Evolutionary conservation across 2,329 filamentous ascomycete species (phyloP).

Genomic region (Ophiobolus disseminans): DNA sequence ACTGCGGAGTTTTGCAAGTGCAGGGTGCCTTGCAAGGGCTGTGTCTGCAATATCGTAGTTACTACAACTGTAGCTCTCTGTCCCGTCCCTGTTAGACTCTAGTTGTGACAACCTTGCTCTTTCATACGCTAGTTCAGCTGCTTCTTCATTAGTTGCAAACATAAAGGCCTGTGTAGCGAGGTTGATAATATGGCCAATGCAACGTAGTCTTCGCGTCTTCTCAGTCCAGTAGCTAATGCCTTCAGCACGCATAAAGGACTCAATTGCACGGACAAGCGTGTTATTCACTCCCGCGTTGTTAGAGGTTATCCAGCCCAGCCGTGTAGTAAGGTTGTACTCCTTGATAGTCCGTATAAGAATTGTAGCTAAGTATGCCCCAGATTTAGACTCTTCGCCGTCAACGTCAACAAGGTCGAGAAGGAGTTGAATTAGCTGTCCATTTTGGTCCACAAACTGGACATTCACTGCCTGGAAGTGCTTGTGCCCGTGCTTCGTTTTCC

Average conservation of each 20-base stretch:
- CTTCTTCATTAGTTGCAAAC: neutral
- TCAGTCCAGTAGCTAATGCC: neutral
- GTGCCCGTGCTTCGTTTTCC: neutral
- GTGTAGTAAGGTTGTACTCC: neutral
- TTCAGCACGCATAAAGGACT: neutral
- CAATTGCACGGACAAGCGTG: neutral
- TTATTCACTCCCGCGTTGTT: neutral
- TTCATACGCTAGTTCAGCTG: neutral
- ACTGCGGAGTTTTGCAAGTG: neutral
- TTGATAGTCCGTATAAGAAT: neutral
- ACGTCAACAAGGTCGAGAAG: neutral
- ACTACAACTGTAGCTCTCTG: neutral
- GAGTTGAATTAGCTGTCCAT: neutral
- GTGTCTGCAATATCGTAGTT: neutral
- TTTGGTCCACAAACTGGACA: neutral
- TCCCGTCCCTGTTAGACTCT: neutral
- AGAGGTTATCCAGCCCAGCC: neutral
- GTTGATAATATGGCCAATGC: neutral
- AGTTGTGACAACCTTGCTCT: neutral
- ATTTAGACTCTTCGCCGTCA: neutral
- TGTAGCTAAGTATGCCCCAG: neutral
- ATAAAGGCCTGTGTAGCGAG: neutral
- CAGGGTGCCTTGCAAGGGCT: neutral
- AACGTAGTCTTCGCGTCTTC: neutral
- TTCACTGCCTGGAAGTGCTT: neutral